These are phyloP conservation scores for Candida sanyiensis DNA, from an alignment of 805 yeast genomes.

Conservation along the genomic window DNA sequence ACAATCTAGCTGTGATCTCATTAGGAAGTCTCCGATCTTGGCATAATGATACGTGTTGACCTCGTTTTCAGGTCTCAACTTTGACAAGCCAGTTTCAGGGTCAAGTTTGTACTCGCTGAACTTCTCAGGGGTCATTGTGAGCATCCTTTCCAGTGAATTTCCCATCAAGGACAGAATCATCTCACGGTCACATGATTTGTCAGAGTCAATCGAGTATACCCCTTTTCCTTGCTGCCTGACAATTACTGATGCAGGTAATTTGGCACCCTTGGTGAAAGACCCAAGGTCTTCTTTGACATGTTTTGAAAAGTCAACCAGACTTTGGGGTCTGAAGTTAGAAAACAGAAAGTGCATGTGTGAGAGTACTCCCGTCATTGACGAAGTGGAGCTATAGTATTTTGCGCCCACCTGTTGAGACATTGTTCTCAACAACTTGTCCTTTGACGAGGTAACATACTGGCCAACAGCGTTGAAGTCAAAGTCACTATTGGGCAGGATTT, in stretches of 20 bases:
- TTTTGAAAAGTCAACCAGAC: slow-evolving; percentile 39
- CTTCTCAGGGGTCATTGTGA: slow-evolving; percentile 54
- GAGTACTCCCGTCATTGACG: slow-evolving; percentile 76
- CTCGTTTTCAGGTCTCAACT: slow-evolving; percentile 17
- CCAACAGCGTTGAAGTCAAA: slow-evolving; percentile 57
- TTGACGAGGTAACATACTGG: slow-evolving; percentile 59
- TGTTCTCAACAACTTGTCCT: slow-evolving; percentile 47
- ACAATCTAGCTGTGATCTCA: slow-evolving; percentile 92
- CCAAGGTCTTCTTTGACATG: slow-evolving; percentile 34
- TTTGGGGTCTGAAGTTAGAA: slow-evolving; percentile 54
- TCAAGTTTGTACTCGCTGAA: slow-evolving; percentile 34
- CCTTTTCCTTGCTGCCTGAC: slow-evolving; percentile 40
- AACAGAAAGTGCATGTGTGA: slow-evolving; percentile 70
- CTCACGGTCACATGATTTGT: slow-evolving; percentile 60
- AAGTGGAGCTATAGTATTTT: slow-evolving; percentile 70
- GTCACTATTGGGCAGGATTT: slow-evolving; percentile 57
- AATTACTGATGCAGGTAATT: slow-evolving; percentile 51
- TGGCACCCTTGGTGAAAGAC: slow-evolving; percentile 39
- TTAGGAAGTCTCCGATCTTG: slow-evolving; percentile 55
- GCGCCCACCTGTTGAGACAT: slow-evolving; percentile 35
- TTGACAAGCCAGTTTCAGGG: slow-evolving; percentile 10
- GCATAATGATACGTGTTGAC: slow-evolving; percentile 68
- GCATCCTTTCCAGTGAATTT: slow-evolving; percentile 66
- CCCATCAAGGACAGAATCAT: slow-evolving; percentile 71
- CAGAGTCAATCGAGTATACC: slow-evolving; percentile 66